Percentiles rank a stretch among this genome's conserved stretches.
Conservation (phyloP, 305 asterid genomes). For the Petunia hybrid region DNA sequence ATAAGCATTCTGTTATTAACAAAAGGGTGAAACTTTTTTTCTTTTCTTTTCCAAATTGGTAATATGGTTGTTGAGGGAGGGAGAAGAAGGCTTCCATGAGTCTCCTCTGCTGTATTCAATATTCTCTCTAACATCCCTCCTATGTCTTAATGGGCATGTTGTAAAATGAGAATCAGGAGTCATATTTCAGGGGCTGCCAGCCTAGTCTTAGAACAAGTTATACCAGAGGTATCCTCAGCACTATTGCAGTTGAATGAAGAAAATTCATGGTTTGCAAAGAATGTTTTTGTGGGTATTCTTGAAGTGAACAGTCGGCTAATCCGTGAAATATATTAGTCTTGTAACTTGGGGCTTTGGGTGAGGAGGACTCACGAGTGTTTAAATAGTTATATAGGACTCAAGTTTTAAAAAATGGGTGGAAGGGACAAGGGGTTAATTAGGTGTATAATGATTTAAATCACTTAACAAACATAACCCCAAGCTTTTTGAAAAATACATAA, state of each 20-base stretch:
- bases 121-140: neutral
- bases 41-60: slow-evolving; percentile 1
- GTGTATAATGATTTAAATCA: no score
- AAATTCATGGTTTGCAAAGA: neutral
- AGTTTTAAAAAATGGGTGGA: no score
- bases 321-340: neutral
- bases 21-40: neutral
- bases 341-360: no score
- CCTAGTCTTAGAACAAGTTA: neutral
- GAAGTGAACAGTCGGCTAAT: neutral
- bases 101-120: neutral
- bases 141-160: neutral
- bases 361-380: no score
- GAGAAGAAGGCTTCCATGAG: no score
- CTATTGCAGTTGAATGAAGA: slow-evolving; percentile 25
- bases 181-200: neutral
- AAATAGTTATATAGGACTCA: no score
- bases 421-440: no score
- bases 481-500: no score
- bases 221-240: neutral
- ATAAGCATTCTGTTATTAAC: neutral
- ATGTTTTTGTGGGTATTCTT: neutral
- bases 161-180: neutral
- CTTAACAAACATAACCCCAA: no score
- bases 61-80: neutral